Percentiles rank a stretch among this genome's conserved stretches.
These are phyloP conservation scores for Bifiguratus adelaidae DNA, from an alignment of 192 early-diverging fungal genomes.

Conservation along the genomic window DNA sequence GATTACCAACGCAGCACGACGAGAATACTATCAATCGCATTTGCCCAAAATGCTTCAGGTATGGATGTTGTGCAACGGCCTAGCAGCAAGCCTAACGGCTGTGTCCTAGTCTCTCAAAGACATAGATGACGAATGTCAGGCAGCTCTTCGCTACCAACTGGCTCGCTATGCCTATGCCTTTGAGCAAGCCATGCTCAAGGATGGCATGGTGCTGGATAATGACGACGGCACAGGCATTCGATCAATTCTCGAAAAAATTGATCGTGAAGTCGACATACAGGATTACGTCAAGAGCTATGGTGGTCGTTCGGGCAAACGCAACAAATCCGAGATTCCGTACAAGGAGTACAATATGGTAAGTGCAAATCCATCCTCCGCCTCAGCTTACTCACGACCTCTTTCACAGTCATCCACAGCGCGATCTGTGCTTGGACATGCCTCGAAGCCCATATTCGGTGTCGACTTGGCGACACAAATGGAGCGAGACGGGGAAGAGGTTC, in stretches of 20 bases:
- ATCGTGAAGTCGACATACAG: slow-evolving; percentile 43
- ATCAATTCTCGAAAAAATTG: slow-evolving; percentile 44
- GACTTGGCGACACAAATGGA: slow-evolving; percentile 55
- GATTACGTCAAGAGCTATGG: slow-evolving; percentile 27
- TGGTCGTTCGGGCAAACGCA: slow-evolving; percentile 5
- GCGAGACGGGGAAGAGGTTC: slow-evolving; percentile 63
- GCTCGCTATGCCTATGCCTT: slow-evolving; percentile 70
- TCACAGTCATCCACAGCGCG: slow-evolving; percentile 39
- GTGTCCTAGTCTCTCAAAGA: slow-evolving; percentile 56
- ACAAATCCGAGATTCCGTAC: slow-evolving; percentile 27
- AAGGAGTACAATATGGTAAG: slow-evolving; percentile 29
- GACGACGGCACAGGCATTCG: slow-evolving; percentile 22
- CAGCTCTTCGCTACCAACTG: slow-evolving; percentile 68
- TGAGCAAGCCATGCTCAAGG: slow-evolving; percentile 64
- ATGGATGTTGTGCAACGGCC: slow-evolving; percentile 1
- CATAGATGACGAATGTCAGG: slow-evolving; percentile 75
- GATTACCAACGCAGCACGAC: slow-evolving; percentile 60
- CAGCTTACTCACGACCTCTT: not conserved
- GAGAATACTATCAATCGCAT: slow-evolving; percentile 69
- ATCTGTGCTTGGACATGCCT: slow-evolving; percentile 52
- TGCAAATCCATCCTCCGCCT: slow-evolving; percentile 9
- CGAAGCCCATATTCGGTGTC: slow-evolving; percentile 76
- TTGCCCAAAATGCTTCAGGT: slow-evolving; percentile 78
- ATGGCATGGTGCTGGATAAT: slow-evolving; percentile 52
- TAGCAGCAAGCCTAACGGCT: slow-evolving; percentile 1